These are phyloP conservation scores for Cochlearia excelsa DNA, from an alignment of 345 rosid species.

Conservation along the genomic window DNA sequence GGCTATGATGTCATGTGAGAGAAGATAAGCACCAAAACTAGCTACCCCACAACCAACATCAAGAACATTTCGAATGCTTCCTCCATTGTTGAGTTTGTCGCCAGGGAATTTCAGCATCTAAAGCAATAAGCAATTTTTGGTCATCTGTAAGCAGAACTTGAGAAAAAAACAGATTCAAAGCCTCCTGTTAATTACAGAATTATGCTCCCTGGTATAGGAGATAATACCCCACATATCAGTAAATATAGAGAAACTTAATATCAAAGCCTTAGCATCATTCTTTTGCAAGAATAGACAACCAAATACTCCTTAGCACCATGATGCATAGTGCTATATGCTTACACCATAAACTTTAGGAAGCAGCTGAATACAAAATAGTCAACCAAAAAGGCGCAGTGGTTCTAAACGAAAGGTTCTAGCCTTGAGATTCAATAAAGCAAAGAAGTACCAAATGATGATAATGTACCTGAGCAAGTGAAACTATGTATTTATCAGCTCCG, in stretches of 20 bases:
- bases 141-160: slow-evolving; percentile 31
- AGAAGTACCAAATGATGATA: not conserved
- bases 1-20: slow-evolving; percentile 71
- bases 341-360: not conserved
- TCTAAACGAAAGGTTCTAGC: not conserved
- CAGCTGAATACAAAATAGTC: not conserved
- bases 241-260: not conserved
- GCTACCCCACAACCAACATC: slow-evolving; percentile 99
- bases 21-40: slow-evolving; percentile 98
- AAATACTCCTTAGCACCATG: not conserved
- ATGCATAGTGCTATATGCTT: not conserved
- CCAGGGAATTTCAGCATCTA: slow-evolving; percentile 96
- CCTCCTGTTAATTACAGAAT: slow-evolving; percentile 18
- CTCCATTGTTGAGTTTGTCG: slow-evolving; percentile 81
- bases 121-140: slow-evolving; percentile 34
- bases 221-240: slow-evolving; percentile 7
- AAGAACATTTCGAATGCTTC: slow-evolving; percentile 78
- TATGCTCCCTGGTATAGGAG: slow-evolving; percentile 9
- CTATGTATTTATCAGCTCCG: slow-evolving; percentile 95
- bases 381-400: not conserved
- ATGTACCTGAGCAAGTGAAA: slow-evolving; percentile 73
- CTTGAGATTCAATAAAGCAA: slow-evolving; percentile 4
- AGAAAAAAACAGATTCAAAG: slow-evolving; percentile 18
- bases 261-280: slow-evolving; percentile 11
- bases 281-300: not conserved